phyloP scores from a whole-genome alignment of 345 rosid genomes.

The Cardamine occulta region DNA sequence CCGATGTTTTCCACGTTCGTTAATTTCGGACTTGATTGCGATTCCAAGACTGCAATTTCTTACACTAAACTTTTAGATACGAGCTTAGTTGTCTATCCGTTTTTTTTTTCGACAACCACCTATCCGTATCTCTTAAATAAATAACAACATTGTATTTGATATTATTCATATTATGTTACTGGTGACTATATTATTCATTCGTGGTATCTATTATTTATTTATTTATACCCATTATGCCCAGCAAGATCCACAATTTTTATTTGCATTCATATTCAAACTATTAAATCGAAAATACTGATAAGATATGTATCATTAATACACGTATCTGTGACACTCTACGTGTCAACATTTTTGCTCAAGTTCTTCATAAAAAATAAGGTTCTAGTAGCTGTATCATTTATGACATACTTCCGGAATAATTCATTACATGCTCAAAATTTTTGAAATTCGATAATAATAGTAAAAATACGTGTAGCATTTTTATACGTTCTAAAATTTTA shows the following conservation, averaged over 20 bases:
- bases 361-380: neutral
- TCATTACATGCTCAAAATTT: neutral
- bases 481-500: neutral
- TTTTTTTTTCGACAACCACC: no score
- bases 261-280: constrained; percentile 12
- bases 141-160: neutral
- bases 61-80: neutral
- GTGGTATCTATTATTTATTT: neutral
- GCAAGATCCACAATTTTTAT: constrained; percentile 25
- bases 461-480: neutral
- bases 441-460: neutral
- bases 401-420: neutral
- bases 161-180: constrained; percentile 4
- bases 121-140: neutral
- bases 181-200: neutral
- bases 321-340: neutral
- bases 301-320: neutral
- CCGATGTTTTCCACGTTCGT: constrained; percentile 48
- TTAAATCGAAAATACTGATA: neutral
- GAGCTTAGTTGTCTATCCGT: neutral
- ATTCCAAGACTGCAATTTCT: constrained; percentile 5
- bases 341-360: neutral
- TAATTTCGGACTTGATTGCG: constrained; percentile 36
- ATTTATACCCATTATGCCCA: neutral
- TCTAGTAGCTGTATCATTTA: neutral